A percentile compares a stretch with the other conserved stretches of the same genome.
Conservation (phyloP, 202 grass and related monocot species). For the Carex sylvatica region DNA sequence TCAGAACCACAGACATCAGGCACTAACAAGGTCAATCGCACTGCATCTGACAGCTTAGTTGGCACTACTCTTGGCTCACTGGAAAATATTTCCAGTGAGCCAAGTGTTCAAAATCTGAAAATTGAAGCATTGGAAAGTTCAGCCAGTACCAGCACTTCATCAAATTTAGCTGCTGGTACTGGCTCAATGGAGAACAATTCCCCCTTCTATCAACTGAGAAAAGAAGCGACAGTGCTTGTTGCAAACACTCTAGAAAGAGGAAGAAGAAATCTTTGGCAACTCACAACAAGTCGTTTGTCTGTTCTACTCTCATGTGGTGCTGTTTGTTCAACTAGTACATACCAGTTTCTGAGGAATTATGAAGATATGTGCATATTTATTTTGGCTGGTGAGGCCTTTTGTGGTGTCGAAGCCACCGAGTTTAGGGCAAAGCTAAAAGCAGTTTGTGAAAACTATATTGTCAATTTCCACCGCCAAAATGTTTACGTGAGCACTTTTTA, state of each 20-base stretch:
- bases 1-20: conserved; percentile 27
- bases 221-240: conserved; percentile 77
- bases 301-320: conserved; percentile 78
- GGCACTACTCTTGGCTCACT: conserved; percentile 45
- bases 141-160: conserved; percentile 32
- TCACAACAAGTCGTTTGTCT: conserved; percentile 90
- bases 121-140: conserved; percentile 27
- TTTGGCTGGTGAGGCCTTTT: conserved; percentile 97
- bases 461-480: conserved; percentile 92
- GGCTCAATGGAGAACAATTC: conserved; percentile 51
- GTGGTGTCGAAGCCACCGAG: conserved; percentile 82
- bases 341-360: conserved; percentile 97
- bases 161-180: conserved; percentile 39
- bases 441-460: conserved; percentile 77
- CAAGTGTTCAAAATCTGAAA: conserved; percentile 36
- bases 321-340: conserved; percentile 89
- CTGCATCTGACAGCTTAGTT: conserved; percentile 35
- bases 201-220: conserved; percentile 86
- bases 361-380: conserved; percentile 96
- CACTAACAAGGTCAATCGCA: conserved; percentile 34
- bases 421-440: conserved; percentile 91
- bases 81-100: conserved; percentile 36
- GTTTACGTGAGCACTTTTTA: conserved; percentile 70
- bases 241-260: conserved; percentile 83
- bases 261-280: conserved; percentile 95